These are phyloP conservation scores for Colletotrichum falcatum DNA, from an alignment of 2,329 filamentous ascomycete species.

Conservation along the genomic window DNA sequence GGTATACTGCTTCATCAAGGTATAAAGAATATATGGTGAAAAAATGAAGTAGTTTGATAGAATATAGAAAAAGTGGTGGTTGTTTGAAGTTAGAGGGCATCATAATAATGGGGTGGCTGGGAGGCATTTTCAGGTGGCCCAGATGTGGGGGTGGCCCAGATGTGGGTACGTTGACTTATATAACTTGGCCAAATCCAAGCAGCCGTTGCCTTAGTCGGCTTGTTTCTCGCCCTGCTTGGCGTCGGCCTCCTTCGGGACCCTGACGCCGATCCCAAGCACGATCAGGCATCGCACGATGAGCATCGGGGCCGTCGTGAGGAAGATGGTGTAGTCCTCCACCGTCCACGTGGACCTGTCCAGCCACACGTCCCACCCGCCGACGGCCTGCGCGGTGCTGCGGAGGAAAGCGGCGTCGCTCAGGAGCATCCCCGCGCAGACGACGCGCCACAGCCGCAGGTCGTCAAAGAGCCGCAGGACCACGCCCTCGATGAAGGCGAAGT, in stretches of 20 bases:
- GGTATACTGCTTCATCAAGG: too few relatives aligned
- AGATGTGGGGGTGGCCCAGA: too few relatives aligned
- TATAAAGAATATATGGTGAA: too few relatives aligned
- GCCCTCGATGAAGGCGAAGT: conserved; percentile 53
- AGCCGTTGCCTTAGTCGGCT: neutral
- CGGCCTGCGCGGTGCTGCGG: conserved; percentile 49
- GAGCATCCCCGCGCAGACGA: conserved; percentile 52
- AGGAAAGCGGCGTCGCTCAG: conserved; percentile 50
- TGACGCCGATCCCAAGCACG: conserved; percentile 47
- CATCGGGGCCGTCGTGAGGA: conserved; percentile 46
- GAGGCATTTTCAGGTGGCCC: too few relatives aligned
- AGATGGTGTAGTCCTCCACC: conserved; percentile 46
- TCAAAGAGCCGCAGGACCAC: conserved; percentile 50
- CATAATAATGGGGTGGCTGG: too few relatives aligned
- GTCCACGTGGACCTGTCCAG: conserved; percentile 46
- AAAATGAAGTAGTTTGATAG: too few relatives aligned
- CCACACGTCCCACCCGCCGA: conserved; percentile 50
- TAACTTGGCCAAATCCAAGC: neutral
- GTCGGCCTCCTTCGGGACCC: conserved; percentile 1
- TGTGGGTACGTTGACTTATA: too few relatives aligned
- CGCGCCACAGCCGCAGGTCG: conserved; percentile 51
- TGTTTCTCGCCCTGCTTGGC: conserved; percentile 10
- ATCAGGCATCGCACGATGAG: conserved; percentile 47
- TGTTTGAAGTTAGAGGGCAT: too few relatives aligned
- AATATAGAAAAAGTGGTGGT: too few relatives aligned